Percentiles rank a stretch among this genome's conserved stretches.
phyloP scores from a whole-genome alignment of 306 rosid genomes.

The Prosopis cineraria region DNA sequence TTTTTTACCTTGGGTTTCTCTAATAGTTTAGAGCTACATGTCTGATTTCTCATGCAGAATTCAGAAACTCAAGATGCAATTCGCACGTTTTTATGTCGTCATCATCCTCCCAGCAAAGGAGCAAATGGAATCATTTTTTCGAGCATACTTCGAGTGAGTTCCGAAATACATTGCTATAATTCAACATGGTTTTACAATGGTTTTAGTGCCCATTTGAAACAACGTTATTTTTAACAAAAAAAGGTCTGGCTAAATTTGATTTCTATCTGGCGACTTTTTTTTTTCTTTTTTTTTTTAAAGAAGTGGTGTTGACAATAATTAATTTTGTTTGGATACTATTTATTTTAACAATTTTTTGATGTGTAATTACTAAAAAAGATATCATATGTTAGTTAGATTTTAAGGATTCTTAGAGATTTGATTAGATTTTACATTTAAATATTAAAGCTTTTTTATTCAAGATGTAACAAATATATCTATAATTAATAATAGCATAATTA shows the following conservation, averaged over 20 bases:
- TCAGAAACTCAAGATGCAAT: conserved; percentile 67
- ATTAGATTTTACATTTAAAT: neutral
- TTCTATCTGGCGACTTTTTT: neutral
- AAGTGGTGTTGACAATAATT: neutral
- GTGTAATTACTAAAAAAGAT: neutral
- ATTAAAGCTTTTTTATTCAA: neutral
- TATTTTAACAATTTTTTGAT: neutral
- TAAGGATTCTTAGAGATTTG: neutral
- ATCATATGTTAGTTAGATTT: neutral
- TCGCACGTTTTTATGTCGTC: conserved; percentile 69
- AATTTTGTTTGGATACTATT: neutral
- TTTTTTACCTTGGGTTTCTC: neutral
- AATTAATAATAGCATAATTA: too few relatives aligned
- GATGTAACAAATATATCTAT: neutral
- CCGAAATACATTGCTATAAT: conserved; percentile 24
- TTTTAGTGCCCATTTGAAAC: neutral
- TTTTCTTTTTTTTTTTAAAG: neutral
- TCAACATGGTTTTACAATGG: neutral
- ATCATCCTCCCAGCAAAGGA: conserved; percentile 62
- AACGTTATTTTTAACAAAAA: neutral
- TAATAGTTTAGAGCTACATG: conserved; percentile 8
- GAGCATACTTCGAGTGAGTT: conserved; percentile 79
- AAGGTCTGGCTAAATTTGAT: neutral
- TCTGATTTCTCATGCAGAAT: conserved; percentile 55
- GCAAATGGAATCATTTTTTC: conserved; percentile 64